Percentiles rank a stretch among this genome's conserved stretches.
phyloP scores from a whole-genome alignment of 1,139 yeast genomes.

The Scheffersomyces quercinus region DNA sequence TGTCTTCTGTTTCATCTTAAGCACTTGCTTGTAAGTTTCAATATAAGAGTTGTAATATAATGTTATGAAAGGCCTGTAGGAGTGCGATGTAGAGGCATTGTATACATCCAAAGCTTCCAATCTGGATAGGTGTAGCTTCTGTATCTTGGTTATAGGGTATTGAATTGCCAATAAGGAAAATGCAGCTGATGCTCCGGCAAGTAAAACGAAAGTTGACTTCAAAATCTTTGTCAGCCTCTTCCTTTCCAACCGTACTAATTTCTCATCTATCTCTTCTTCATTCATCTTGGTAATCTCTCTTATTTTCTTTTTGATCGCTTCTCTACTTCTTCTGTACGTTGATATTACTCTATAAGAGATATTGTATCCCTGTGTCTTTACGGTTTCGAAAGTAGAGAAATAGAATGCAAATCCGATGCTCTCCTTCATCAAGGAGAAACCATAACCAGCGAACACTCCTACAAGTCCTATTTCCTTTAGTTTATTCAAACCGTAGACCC shows the following conservation, averaged over 20 bases:
- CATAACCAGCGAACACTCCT: constrained; percentile 90
- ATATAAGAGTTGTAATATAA: constrained; percentile 68
- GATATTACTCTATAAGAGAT: constrained; percentile 61
- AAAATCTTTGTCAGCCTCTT: constrained; percentile 50
- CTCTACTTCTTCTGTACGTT: constrained; percentile 47
- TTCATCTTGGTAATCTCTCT: constrained; percentile 20
- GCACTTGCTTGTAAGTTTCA: constrained; percentile 66
- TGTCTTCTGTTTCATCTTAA: constrained; percentile 54
- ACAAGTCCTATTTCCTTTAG: constrained; percentile 71
- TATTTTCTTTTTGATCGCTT: constrained; percentile 20
- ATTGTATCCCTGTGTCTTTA: constrained; percentile 66
- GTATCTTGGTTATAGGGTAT: constrained; percentile 79
- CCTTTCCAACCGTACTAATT: constrained; percentile 31
- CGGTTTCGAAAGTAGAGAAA: constrained; percentile 81
- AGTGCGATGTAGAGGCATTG: constrained; percentile 38
- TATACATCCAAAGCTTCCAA: constrained; percentile 78
- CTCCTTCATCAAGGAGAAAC: constrained; percentile 75
- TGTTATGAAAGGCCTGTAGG: constrained; percentile 42
- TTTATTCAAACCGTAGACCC: constrained; percentile 74
- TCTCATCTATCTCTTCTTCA: constrained; percentile 30
- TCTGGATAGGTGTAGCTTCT: constrained; percentile 74
- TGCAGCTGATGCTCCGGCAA: constrained; percentile 93
- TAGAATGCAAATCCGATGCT: constrained; percentile 84
- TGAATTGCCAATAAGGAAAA: constrained; percentile 73
- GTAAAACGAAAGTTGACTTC: constrained; percentile 68